These are phyloP conservation scores for Diversispora epigaea DNA, from an alignment of 192 early-diverging fungal species.

Conservation along the genomic window DNA sequence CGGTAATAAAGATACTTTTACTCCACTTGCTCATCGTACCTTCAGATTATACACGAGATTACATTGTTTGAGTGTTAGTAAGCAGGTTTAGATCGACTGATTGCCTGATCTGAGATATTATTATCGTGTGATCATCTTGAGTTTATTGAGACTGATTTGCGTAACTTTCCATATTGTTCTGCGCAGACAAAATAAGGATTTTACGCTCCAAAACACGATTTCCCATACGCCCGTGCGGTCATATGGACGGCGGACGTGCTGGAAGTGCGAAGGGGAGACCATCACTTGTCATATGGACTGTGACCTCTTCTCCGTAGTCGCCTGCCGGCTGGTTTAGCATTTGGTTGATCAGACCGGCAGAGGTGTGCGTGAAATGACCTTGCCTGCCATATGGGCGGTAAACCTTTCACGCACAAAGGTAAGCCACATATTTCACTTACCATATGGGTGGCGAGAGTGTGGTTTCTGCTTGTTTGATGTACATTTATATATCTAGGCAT, in stretches of 20 bases:
- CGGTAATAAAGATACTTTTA: too few relatives aligned
- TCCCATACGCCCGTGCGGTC: conserved; percentile 15
- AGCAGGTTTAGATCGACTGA: too few relatives aligned
- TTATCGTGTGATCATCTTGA: too few relatives aligned
- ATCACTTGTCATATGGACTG: conserved; percentile 27
- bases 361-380: conserved; percentile 32
- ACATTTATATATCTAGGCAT: too few relatives aligned
- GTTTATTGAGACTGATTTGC: too few relatives aligned
- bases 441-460: conserved; percentile 25
- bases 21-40: too few relatives aligned
- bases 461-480: conserved; percentile 4
- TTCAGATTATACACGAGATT: too few relatives aligned
- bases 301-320: conserved; percentile 29
- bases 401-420: conserved; percentile 32
- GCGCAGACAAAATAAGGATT: too few relatives aligned
- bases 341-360: conserved; percentile 25
- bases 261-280: conserved; percentile 29
- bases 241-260: conserved; percentile 27
- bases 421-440: conserved; percentile 19
- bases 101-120: too few relatives aligned
- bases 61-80: too few relatives aligned
- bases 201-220: neutral
- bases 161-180: too few relatives aligned
- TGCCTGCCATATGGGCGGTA: conserved; percentile 28
- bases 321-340: conserved; percentile 34